Evolutionary conservation across 768 basidiomycete genomes (phyloP).

Genomic region (Leccinellum luteum): DNA sequence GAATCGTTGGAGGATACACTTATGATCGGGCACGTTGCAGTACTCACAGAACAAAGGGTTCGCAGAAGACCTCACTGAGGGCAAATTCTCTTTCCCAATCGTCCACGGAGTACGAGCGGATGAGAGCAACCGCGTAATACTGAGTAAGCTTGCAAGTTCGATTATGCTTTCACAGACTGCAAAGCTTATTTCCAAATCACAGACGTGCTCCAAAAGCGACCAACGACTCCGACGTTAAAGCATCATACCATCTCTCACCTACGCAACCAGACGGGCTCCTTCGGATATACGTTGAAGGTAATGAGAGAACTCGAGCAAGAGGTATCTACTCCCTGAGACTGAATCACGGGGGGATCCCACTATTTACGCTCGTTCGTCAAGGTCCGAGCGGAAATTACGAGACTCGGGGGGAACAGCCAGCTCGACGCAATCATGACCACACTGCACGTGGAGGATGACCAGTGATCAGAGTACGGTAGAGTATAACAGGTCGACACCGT

Average conservation of each 20-base stretch:
- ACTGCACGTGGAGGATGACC: constrained; percentile 41
- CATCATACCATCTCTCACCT: constrained; percentile 79
- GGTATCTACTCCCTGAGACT: constrained; percentile 14
- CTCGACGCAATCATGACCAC: constrained; percentile 58
- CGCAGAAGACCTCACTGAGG: constrained; percentile 75
- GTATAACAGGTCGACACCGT: neutral
- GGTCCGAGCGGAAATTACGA: constrained; percentile 61
- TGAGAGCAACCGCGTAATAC: constrained; percentile 69
- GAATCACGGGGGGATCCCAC: neutral
- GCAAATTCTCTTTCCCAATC: constrained; percentile 79
- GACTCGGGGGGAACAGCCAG: constrained; percentile 73
- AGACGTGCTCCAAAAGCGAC: constrained; percentile 94
- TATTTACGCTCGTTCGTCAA: constrained; percentile 3
- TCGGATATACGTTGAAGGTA: constrained; percentile 79
- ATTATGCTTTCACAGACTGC: neutral
- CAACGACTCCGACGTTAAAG: constrained; percentile 81
- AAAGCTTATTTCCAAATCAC: neutral
- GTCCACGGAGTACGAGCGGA: constrained; percentile 82
- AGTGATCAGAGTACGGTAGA: neutral
- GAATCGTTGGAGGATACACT: neutral
- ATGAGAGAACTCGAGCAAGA: constrained; percentile 64
- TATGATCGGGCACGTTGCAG: constrained; percentile 31
- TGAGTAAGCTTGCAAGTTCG: constrained; percentile 56
- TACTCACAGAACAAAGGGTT: constrained; percentile 65
- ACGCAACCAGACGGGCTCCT: constrained; percentile 70